A percentile compares a stretch with the other conserved stretches of the same genome.
Evolutionary conservation across 2,329 filamentous ascomycete genomes (phyloP).

Genomic region (Chalaropsis ovoidea): DNA sequence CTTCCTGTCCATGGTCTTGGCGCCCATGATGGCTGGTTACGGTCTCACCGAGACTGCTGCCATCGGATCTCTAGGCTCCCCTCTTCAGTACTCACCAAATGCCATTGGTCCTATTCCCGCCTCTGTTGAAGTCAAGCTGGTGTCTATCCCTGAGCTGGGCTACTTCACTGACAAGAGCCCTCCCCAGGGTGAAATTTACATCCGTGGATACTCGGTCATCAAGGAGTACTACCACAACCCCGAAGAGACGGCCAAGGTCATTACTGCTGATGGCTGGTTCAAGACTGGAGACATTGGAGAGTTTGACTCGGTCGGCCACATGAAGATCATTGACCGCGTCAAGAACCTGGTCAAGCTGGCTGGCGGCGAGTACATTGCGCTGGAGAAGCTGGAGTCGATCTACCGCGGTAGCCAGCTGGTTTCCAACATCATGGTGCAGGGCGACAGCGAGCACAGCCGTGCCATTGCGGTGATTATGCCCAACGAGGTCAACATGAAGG

Average conservation of each 20-base stretch:
- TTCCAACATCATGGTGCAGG: constrained; percentile 79
- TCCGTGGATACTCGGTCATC: constrained; percentile 67
- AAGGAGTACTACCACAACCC: constrained; percentile 75
- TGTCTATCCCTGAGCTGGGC: constrained; percentile 79
- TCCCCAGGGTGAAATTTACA: constrained; percentile 86
- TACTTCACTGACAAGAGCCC: constrained; percentile 65
- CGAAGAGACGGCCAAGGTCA: constrained; percentile 67
- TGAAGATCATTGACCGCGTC: constrained; percentile 87
- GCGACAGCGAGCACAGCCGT: constrained; percentile 61
- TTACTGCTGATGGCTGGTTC: constrained; percentile 88
- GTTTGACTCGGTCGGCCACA: constrained; percentile 67
- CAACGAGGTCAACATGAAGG: constrained; percentile 52
- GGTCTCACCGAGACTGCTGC: constrained; percentile 88
- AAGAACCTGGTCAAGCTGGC: constrained; percentile 97
- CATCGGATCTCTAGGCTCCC: constrained; percentile 72
- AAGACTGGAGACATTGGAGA: constrained; percentile 93
- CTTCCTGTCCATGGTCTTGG: constrained; percentile 85
- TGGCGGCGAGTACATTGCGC: constrained; percentile 90
- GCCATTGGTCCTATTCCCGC: constrained; percentile 70
- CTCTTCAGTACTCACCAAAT: constrained; percentile 68
- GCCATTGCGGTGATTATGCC: constrained; percentile 72
- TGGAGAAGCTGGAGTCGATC: constrained; percentile 88
- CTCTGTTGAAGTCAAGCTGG: constrained; percentile 78
- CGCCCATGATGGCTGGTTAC: constrained; percentile 90
- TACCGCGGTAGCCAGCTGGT: constrained; percentile 75